Conservation (phyloP, 1,284 basidiomycete genomes). For the Peniophora sp. region DNA sequence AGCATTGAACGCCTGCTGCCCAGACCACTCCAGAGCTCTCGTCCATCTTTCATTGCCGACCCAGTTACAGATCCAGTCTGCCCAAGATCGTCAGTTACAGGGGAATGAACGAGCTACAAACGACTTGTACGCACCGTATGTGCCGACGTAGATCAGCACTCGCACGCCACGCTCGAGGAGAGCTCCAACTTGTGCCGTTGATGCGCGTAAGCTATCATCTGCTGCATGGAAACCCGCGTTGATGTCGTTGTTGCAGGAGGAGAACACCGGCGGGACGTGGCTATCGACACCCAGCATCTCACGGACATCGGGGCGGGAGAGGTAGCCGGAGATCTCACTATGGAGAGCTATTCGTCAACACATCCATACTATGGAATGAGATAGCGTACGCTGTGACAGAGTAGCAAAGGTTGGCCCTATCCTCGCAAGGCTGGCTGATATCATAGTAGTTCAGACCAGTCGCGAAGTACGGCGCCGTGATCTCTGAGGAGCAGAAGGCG, state of each 20-base stretch:
- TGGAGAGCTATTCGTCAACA: conserved; percentile 52
- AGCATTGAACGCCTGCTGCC: conserved; percentile 37
- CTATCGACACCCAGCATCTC: conserved; percentile 51
- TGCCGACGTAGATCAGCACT: conserved; percentile 70
- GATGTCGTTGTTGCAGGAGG: conserved; percentile 37
- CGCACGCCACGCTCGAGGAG: conserved; percentile 70
- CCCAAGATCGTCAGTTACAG: no score
- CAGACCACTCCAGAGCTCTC: conserved; percentile 49
- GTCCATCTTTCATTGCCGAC: conserved; percentile 62
- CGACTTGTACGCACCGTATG: conserved; percentile 33
- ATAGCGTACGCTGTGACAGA: conserved; percentile 26
- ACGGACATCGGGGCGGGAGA: conserved; percentile 47
- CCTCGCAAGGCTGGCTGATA: conserved; percentile 18
- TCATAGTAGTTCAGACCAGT: conserved; percentile 18
- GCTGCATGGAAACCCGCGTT: conserved; percentile 27
- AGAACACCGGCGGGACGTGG: conserved; percentile 36
- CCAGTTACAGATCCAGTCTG: conserved; percentile 68
- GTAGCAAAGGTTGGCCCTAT: conserved; percentile 18
- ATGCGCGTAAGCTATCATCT: conserved; percentile 34
- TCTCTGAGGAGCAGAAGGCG: conserved; percentile 25
- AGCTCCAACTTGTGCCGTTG: conserved; percentile 51
- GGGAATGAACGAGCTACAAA: no score
- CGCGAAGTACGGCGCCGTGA: conserved; percentile 10
- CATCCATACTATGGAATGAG: conserved; percentile 44
- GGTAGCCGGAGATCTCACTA: conserved; percentile 45